phyloP scores from a whole-genome alignment of 371 early-diverging fungal genomes.

The Saksenaea vasiformis region DNA sequence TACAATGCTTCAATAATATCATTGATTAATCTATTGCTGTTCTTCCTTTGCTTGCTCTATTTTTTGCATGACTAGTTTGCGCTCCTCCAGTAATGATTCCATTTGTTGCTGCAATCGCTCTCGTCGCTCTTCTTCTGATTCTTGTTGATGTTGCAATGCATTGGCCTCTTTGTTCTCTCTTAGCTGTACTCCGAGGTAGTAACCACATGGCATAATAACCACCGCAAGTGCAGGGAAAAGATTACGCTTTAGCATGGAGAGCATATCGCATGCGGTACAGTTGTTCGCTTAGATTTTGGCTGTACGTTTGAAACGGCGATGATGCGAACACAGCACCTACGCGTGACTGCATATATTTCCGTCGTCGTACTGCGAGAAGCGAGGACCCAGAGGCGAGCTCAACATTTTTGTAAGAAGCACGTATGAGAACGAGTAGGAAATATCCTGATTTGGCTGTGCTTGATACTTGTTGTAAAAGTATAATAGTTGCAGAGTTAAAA shows the following conservation, averaged over 20 bases:
- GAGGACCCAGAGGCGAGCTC: too few species aligned
- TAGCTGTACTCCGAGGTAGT: constrained; percentile 23
- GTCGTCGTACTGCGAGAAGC: too few species aligned
- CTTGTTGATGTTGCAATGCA: neutral
- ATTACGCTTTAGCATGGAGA: constrained; percentile 15
- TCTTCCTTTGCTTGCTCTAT: constrained; percentile 7
- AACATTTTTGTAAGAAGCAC: too few species aligned
- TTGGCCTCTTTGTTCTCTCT: constrained; percentile 19
- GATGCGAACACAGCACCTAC: too few species aligned
- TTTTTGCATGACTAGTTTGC: constrained; percentile 11
- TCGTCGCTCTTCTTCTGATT: constrained; percentile 14
- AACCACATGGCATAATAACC: constrained; percentile 22
- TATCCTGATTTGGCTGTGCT: too few species aligned
- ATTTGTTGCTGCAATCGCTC: constrained; percentile 14
- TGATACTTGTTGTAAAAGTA: too few species aligned
- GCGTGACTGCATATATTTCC: too few species aligned
- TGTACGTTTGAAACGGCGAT: too few species aligned
- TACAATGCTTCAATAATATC: neutral
- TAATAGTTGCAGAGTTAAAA: too few species aligned
- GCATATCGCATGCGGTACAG: neutral
- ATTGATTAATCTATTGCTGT: neutral
- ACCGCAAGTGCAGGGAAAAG: constrained; percentile 23
- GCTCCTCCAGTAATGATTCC: constrained; percentile 20
- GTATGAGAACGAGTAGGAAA: too few species aligned
- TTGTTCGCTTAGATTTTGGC: too few species aligned